Percentiles rank a stretch among this genome's conserved stretches.
phyloP scores from a whole-genome alignment of 2,329 filamentous ascomycete species.

The Neofusicoccum laricinum region DNA sequence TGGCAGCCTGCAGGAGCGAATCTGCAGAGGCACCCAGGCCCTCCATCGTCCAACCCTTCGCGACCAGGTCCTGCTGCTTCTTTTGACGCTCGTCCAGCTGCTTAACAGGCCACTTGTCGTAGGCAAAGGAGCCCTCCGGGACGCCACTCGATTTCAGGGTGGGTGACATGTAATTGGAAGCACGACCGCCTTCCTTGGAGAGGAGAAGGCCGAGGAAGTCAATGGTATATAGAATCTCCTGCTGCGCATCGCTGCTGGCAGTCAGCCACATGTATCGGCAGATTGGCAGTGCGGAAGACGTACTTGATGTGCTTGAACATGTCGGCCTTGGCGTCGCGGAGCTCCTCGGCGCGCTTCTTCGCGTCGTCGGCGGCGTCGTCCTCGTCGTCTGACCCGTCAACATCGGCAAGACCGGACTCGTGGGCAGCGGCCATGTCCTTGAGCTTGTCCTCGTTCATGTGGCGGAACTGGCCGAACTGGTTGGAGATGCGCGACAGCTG shows the following conservation, averaged over 20 bases:
- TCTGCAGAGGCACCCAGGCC: slow-evolving; percentile 73
- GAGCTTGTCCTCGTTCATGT: slow-evolving; percentile 71
- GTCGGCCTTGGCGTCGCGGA: slow-evolving; percentile 38
- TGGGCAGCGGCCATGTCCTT: slow-evolving; percentile 61
- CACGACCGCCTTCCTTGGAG: slow-evolving; percentile 73
- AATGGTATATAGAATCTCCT: slow-evolving; percentile 66
- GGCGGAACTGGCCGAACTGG: slow-evolving; percentile 78
- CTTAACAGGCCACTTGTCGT: slow-evolving; percentile 51
- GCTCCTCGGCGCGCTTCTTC: slow-evolving; percentile 37
- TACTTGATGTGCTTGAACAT: slow-evolving; percentile 43
- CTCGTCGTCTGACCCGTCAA: slow-evolving; percentile 41
- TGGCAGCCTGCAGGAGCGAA: slow-evolving; percentile 68
- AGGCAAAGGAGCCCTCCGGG: slow-evolving; percentile 72
- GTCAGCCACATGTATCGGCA: background rate
- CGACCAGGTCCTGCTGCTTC: slow-evolving; percentile 47
- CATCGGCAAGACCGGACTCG: slow-evolving; percentile 39
- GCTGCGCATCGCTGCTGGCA: slow-evolving; percentile 44
- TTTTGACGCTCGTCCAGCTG: slow-evolving; percentile 30
- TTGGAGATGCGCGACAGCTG: slow-evolving; percentile 76
- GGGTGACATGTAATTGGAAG: slow-evolving; percentile 70
- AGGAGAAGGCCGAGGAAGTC: slow-evolving; percentile 81
- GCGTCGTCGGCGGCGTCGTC: slow-evolving; percentile 41
- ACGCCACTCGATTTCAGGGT: slow-evolving; percentile 64
- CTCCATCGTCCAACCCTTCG: slow-evolving; percentile 72
- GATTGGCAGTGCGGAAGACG: slow-evolving; percentile 10